Conservation (phyloP, 2,329 filamentous ascomycete species). For the Nemania sp. region DNA sequence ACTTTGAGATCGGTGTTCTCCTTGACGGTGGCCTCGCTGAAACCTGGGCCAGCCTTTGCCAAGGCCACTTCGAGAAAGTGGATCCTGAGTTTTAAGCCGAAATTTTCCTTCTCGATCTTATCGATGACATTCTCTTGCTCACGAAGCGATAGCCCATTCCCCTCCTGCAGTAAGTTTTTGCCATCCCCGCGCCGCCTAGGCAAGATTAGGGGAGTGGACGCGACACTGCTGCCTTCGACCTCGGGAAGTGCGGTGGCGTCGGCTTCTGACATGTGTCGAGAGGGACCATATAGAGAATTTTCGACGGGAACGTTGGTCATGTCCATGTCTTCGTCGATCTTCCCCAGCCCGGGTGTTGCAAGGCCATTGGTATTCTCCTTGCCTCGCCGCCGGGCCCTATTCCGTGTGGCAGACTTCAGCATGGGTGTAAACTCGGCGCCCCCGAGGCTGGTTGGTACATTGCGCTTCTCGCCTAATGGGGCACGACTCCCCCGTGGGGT, state of each 20-base stretch:
- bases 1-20: conserved; percentile 98
- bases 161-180: conserved; percentile 80
- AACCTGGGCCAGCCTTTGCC: conserved; percentile 86
- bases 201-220: conserved; percentile 83
- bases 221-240: conserved; percentile 80
- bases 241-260: conserved; percentile 81
- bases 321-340: conserved; percentile 74
- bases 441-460: conserved; percentile 73
- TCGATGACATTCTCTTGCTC: conserved; percentile 97
- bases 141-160: conserved; percentile 89
- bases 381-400: conserved; percentile 73
- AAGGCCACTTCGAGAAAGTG: conserved; percentile 95
- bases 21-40: conserved; percentile 87
- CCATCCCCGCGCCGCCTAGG: conserved; percentile 72
- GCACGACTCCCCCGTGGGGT: conserved; percentile 79
- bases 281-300: conserved; percentile 76
- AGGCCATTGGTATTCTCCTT: conserved; percentile 71
- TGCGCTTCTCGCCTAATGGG: conserved; percentile 77
- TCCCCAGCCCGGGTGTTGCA: conserved; percentile 77
- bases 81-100: conserved; percentile 95
- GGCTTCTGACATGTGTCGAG: conserved; percentile 72
- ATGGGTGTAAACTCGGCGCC: conserved; percentile 93
- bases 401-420: conserved; percentile 82
- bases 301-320: conserved; percentile 80
- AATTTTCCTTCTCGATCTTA: conserved; percentile 98